Percentiles rank a stretch among this genome's conserved stretches.
Conservation (phyloP, 2,329 filamentous ascomycete species). For the Stromatinia cepivora region DNA sequence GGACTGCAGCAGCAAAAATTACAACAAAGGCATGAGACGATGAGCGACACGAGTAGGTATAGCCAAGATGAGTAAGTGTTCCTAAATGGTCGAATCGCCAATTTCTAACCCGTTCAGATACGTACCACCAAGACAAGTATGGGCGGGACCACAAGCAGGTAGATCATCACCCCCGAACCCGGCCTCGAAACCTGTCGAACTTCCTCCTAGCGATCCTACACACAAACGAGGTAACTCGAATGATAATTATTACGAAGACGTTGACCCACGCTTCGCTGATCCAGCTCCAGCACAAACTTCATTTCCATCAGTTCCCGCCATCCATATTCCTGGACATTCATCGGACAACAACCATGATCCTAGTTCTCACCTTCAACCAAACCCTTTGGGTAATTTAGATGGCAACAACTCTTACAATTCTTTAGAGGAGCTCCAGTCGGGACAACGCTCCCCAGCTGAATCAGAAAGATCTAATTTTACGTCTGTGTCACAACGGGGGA, state of each 20-base stretch:
- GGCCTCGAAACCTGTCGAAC: slow-evolving; percentile 42
- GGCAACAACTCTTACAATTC: slow-evolving; percentile 53
- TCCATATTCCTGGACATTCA: slow-evolving; percentile 36
- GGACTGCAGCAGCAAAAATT: slow-evolving; percentile 61
- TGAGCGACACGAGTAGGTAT: slow-evolving; percentile 72
- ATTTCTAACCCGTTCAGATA: slow-evolving; percentile 44
- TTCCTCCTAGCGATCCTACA: slow-evolving; percentile 42
- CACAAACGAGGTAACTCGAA: slow-evolving; percentile 35
- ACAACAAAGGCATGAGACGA: slow-evolving; percentile 50
- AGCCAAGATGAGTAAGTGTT: slow-evolving; percentile 70
- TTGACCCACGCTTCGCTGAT: slow-evolving; percentile 81
- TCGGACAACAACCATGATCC: slow-evolving; percentile 27
- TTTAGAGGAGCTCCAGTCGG: slow-evolving; percentile 64
- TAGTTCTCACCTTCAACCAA: slow-evolving; percentile 37
- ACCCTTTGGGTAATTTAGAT: slow-evolving; percentile 31
- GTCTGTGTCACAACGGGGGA: slow-evolving; percentile 80
- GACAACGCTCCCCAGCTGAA: slow-evolving; percentile 68
- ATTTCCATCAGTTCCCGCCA: slow-evolving; percentile 38
- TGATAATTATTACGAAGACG: slow-evolving; percentile 81
- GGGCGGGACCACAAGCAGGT: slow-evolving; percentile 50
- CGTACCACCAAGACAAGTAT: slow-evolving; percentile 56
- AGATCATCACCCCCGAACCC: slow-evolving; percentile 49
- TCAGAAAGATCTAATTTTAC: slow-evolving; percentile 87
- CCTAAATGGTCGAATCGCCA: background rate
- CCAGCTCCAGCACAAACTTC: slow-evolving; percentile 27